Evolutionary conservation across 2,329 filamentous ascomycete genomes (phyloP).

Genomic region (Neoascochyta sp.): DNA sequence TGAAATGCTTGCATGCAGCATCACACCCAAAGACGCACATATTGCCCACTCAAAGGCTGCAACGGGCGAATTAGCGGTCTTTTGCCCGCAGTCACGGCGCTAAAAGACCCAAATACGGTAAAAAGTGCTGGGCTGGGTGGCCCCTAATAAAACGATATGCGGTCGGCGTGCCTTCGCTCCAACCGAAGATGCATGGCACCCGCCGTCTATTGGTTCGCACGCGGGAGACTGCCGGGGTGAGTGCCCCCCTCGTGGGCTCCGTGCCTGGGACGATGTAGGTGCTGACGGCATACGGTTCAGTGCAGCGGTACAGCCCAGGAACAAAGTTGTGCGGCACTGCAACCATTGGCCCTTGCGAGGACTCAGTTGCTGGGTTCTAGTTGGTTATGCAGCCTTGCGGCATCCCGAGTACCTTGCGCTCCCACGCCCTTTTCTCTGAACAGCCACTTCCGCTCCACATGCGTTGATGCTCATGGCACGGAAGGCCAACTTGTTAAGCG

Average conservation of each 20-base stretch:
- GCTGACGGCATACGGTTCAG: neutral
- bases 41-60: slow-evolving; percentile 13
- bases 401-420: slow-evolving; percentile 13
- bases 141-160: slow-evolving; percentile 20
- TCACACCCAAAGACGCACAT: slow-evolving; percentile 12
- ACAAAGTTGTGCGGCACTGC: slow-evolving; percentile 12
- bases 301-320: slow-evolving; percentile 9
- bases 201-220: slow-evolving; percentile 4
- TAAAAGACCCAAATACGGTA: slow-evolving; percentile 21
- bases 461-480: slow-evolving; percentile 30
- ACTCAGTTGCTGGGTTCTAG: slow-evolving; percentile 11
- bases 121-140: slow-evolving; percentile 8
- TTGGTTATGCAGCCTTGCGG: slow-evolving; percentile 24
- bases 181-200: slow-evolving; percentile 1
- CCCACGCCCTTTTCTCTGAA: slow-evolving; percentile 21
- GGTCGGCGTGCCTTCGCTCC: slow-evolving; percentile 3
- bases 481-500: slow-evolving; percentile 29
- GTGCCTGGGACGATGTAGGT: too few relatives aligned
- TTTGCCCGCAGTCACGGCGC: slow-evolving; percentile 19
- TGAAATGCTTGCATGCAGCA: slow-evolving; percentile 26
- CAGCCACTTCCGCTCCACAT: slow-evolving; percentile 30
- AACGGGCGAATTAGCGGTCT: slow-evolving; percentile 21
- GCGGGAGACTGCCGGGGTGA: too few relatives aligned
- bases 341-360: slow-evolving; percentile 8
- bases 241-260: too few relatives aligned